Evolutionary conservation across 805 yeast genomes (phyloP), one percentile per base, ranked within the genome.

Genomic region (Kuraishia piskuri): DNA sequence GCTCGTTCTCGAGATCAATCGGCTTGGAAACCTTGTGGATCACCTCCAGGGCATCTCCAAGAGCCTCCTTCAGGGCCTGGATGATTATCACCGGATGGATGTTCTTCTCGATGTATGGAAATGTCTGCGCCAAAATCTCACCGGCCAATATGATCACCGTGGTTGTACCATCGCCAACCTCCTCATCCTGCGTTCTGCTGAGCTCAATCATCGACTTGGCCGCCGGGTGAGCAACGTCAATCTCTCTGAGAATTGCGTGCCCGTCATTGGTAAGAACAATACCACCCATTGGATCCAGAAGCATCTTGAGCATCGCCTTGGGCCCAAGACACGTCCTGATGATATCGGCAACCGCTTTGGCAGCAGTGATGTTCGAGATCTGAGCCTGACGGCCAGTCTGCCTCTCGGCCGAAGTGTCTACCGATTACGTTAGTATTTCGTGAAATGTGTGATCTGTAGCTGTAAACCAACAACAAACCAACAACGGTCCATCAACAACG

Each of bases 261-360:
- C 99, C 99, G 69, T 94, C 99, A 71, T 94, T 94, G 54, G 99
- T 94, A 58, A 94, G 77, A 17, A 92, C 97, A 60, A 94, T 88
- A 31, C 99, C 99, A 31, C 94, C 92, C 84, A 87, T 86, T 54
- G 99, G 99, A 67, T 94, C 99, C 58, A 94, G 76, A 53, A 94
- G 77, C 98, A 94, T 92, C 74, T 94, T 94, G 57, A 94, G 80
- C 99, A 94, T 94, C 37, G 99, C 99, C 69, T 92, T 92, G 52
- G 99, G 99, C 20, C 99, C 99, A 56, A 94, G 77, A 78, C 99
- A 94, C 23, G 99, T 94, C 69, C 99, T 82, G 62, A 94, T 90
- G 65, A 94, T 92, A 69, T 94, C 99, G 0, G 97, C 95, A 46
- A 92, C 98, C 1, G 99, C 97, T 67, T 94, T 94, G n/a, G 99